Conservation (phyloP, 768 basidiomycete genomes). For the Rhizopogon vulgaris region DNA sequence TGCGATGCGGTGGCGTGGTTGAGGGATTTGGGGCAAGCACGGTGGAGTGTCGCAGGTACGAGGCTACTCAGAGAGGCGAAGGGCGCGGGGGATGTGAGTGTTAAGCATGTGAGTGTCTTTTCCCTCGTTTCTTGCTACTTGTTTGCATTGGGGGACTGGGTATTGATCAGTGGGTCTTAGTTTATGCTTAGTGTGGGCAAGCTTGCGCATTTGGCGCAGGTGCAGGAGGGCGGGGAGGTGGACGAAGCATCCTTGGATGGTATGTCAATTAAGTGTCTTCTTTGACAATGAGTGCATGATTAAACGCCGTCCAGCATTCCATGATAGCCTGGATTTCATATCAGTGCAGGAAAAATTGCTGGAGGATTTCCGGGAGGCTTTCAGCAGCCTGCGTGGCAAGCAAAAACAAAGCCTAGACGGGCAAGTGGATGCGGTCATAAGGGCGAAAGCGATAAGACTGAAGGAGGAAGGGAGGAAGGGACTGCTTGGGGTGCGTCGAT, state of each 20-base stretch:
- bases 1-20: constrained; percentile 77
- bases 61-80: constrained; percentile 60
- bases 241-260: constrained; percentile 56
- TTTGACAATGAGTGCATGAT: constrained; percentile 1
- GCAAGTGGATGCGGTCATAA: constrained; percentile 59
- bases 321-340: constrained; percentile 83
- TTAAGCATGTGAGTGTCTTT: constrained; percentile 63
- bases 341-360: constrained; percentile 72
- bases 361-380: constrained; percentile 50
- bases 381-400: constrained; percentile 41
- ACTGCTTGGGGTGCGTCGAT: constrained; percentile 31
- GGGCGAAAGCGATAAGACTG: constrained; percentile 42
- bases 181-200: constrained; percentile 90
- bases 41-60: constrained; percentile 58
- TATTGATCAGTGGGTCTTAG: constrained; percentile 34
- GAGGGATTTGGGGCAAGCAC: constrained; percentile 68
- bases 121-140: not conserved
- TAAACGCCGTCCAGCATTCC: constrained; percentile 52
- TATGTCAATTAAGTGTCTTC: constrained; percentile 19
- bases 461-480: constrained; percentile 40
- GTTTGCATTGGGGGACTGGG: not conserved
- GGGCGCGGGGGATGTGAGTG: constrained; percentile 49
- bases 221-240: constrained; percentile 36
- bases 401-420: constrained; percentile 59
- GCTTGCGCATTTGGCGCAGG: constrained; percentile 66